A percentile compares a stretch with the other conserved stretches of the same genome.
phyloP scores from a whole-genome alignment of 306 rosid species.

The Sesbania bispinosa region DNA sequence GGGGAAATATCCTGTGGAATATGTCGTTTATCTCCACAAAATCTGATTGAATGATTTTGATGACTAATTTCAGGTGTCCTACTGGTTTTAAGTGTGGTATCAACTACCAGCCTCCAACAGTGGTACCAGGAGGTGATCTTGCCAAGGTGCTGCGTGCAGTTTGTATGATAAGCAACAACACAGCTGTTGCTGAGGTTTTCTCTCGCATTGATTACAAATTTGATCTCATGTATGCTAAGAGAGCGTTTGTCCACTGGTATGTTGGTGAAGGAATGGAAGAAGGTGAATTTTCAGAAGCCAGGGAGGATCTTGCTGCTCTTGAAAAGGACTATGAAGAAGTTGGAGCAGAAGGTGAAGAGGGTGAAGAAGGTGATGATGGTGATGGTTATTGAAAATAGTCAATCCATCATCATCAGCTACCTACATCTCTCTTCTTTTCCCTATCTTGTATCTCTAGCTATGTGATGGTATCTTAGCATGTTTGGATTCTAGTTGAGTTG shows the following conservation, averaged over 20 bases:
- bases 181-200: conserved; percentile 54
- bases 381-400: too few relatives aligned
- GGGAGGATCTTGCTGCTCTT: conserved; percentile 63
- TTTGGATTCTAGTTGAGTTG: too few relatives aligned
- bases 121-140: conserved; percentile 67
- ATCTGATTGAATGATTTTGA: background rate
- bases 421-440: too few relatives aligned
- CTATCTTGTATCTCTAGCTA: too few relatives aligned
- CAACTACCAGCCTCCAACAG: conserved; percentile 58
- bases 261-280: conserved; percentile 75
- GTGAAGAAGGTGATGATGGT: too few relatives aligned
- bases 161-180: conserved; percentile 61
- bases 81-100: conserved; percentile 66
- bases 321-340: conserved; percentile 64
- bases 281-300: conserved; percentile 64
- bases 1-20: too few relatives aligned
- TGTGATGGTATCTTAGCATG: too few relatives aligned
- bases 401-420: too few relatives aligned
- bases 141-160: conserved; percentile 63
- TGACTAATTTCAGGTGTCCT: background rate
- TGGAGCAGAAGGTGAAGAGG: too few relatives aligned
- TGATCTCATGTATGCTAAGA: conserved; percentile 14
- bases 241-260: conserved; percentile 68
- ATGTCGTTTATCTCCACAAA: background rate
- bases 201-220: background rate